Base-by-base conservation (phyloP, 2,329 filamentous ascomycete species). In the Ambrosiella cleistominuta region DNA sequence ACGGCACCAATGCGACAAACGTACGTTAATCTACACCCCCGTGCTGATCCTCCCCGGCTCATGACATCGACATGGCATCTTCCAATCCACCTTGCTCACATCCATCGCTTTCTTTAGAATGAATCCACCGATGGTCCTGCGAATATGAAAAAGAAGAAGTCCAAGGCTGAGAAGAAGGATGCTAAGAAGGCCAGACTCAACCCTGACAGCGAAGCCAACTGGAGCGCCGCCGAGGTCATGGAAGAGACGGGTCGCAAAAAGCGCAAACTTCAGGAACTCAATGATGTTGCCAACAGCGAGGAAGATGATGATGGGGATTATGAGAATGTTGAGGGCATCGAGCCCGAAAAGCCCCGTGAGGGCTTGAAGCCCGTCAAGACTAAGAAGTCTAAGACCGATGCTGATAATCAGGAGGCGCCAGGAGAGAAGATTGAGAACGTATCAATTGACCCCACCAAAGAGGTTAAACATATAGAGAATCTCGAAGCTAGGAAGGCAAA, bases 121-220 rank as follows among this genome's bases (percentile, higher is more conserved):
- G 88, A 96, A 83, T 95, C 89, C 88, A 35, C 47, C 38, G 68
- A 82, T 83, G 49, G 39, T 42, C 38, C 55, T 19, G 47, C 45
- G 35, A 56, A 51, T 49, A 37, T 55, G 69, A 85, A 85, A 67
- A 95, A 93, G 73, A 97, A 97, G 75, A 90, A 97, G 72, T 91
- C 88, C 55, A 95, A 95, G 69, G 86, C 88, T 69, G 80, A 95
- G 70, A 87, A 87, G 61, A 81, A 82, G 62, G 83, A 85, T 64
- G 86, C 88, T 58, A 89, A 89, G 72, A 80, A 84, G 67, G 88
- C 86, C 61, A 97, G 96, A 72, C 78, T 97, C 45, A 88, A 97
- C 66, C 90, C 93, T 35, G 88, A 91, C 63, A 89, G 88, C 66
- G 83, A 85, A 62, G 69, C 78, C 63, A 93, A 94, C 74, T 75